These are phyloP conservation scores for Gynochthodes officinalis DNA, from an alignment of 257 asterid species.

Conservation along the genomic window DNA sequence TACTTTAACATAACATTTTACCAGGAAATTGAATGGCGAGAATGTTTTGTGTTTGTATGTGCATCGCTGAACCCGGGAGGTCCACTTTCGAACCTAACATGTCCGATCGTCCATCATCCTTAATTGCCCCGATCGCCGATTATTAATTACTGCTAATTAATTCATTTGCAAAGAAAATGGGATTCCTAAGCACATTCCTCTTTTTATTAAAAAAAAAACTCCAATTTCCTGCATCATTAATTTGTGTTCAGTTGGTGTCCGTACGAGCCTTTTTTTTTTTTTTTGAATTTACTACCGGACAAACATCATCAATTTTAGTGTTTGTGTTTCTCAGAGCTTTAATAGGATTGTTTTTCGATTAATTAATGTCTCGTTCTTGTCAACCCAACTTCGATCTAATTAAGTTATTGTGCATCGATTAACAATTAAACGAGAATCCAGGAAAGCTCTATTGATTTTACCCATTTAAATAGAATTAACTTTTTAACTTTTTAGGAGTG, in stretches of 20 bases:
- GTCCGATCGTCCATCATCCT: neutral
- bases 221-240: no score
- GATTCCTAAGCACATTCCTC: neutral
- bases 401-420: neutral
- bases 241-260: no score
- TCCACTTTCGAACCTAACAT: neutral
- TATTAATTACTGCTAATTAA: no score
- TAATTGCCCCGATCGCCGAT: no score
- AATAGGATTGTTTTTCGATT: neutral
- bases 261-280: no score
- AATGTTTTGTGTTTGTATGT: neutral
- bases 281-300: no score
- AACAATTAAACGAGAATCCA: constrained; percentile 1
- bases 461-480: neutral
- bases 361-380: neutral
- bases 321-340: neutral
- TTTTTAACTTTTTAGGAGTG: constrained; percentile 1
- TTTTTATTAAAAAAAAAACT: neutral
- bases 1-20: neutral
- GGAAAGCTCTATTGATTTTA: neutral
- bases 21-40: neutral
- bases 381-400: constrained; percentile 2
- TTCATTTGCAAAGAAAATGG: no score
- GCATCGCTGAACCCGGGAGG: neutral
- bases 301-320: neutral